phyloP scores from a whole-genome alignment of 352 stramenopile genomes.

The Globisporangium uncinulatum region DNA sequence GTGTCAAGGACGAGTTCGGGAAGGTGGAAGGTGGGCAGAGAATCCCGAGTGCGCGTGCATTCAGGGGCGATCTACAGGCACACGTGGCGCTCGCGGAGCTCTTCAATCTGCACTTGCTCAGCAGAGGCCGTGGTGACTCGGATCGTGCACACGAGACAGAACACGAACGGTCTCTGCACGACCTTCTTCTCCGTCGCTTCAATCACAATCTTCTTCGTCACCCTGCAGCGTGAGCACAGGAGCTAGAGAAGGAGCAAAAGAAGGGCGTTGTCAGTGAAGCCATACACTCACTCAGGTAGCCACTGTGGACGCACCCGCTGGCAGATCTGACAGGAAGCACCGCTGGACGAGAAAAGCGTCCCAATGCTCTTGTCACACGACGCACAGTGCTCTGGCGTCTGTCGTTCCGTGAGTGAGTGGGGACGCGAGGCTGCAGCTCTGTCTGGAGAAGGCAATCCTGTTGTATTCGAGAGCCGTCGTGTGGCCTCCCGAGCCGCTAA shows the following conservation, averaged over 20 bases:
- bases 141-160: constrained; percentile 35
- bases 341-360: constrained; percentile 27
- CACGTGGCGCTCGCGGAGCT: constrained; percentile 15
- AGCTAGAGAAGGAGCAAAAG: constrained; percentile 20
- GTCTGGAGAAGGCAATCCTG: no score
- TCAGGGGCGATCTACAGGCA: neutral
- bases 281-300: no score
- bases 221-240: constrained; percentile 37
- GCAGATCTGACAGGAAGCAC: constrained; percentile 20
- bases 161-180: constrained; percentile 19
- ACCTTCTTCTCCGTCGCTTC: constrained; percentile 20
- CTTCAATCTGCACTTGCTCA: constrained; percentile 24
- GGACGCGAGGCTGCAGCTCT: no score
- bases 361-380: constrained; percentile 29
- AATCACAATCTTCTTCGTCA: constrained; percentile 49
- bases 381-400: constrained; percentile 22
- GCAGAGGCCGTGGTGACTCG: constrained; percentile 19
- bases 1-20: no score
- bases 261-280: neutral
- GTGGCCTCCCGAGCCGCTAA: no score
- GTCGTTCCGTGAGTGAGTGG: neutral
- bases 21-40: no score
- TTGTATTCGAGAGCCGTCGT: no score
- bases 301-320: constrained; percentile 2
- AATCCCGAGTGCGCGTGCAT: no score